Percentiles rank a stretch among this genome's conserved stretches.
Evolutionary conservation across 1,284 basidiomycete genomes (phyloP).

Genomic region (Tilletiopsis washingtonensis): DNA sequence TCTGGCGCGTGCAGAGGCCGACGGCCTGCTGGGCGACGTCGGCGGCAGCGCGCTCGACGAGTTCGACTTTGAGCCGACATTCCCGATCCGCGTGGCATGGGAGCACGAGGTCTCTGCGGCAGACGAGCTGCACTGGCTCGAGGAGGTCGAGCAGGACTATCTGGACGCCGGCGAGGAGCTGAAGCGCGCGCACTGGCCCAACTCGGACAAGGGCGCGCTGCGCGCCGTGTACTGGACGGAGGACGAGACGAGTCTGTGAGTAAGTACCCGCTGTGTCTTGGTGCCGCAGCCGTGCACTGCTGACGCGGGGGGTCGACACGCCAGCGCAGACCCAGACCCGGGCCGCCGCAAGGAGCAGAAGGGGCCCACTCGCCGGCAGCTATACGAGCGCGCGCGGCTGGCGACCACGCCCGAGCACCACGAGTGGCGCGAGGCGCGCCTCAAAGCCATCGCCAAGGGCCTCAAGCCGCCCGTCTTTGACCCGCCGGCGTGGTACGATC

Average conservation of each 20-base stretch:
- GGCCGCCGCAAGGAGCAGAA: neutral
- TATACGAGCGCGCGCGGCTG: neutral
- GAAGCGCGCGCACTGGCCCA: neutral
- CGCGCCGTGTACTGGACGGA: neutral
- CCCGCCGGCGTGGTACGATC: no score
- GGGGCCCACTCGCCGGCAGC: neutral
- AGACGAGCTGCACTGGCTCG: neutral
- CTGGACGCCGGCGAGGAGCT: neutral
- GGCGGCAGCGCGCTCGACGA: neutral
- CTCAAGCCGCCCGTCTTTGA: no score
- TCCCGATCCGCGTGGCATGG: neutral
- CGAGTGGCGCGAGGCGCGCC: neutral
- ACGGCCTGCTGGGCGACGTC: neutral
- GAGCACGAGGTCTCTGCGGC: neutral
- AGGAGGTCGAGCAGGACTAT: neutral
- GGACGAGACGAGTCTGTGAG: neutral
- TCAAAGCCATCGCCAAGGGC: neutral
- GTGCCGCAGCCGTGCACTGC: neutral
- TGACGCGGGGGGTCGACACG: neutral
- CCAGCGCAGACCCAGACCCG: neutral
- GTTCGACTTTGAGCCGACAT: neutral
- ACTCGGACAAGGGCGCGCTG: neutral
- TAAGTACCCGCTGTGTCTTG: neutral
- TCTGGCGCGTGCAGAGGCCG: neutral
- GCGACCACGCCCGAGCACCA: neutral